Base-by-base conservation (phyloP, 495 filamentous ascomycete species). In the Mytilinidion resinicola region DNA sequence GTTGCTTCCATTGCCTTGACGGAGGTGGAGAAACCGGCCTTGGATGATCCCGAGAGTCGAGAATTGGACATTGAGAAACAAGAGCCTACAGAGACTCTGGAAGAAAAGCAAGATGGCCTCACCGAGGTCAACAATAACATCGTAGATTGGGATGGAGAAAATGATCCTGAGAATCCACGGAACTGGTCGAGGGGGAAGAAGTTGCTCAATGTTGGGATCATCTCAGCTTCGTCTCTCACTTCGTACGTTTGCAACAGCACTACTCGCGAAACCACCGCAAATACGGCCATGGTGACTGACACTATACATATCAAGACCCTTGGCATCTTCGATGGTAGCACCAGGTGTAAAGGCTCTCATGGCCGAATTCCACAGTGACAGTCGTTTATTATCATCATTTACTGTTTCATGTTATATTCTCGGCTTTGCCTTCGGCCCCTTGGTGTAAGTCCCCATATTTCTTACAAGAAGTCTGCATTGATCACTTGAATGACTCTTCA, bases 301-400 rank as follows among this genome's bases (percentile, higher is more conserved):
- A 12, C 1, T 42, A 21, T 41, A 53, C 7, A 42, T 56, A 33
- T 33, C 39, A 20, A 56, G 20, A 3, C 60, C 60, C 12, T 25
- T 65, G 10, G 62, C 39, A 12, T 56, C 59, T 6, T 36, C 46
- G 5, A 62, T 65, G 35, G 41, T 62, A 10, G 59, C 62, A 9
- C 62, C 59, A 1, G 62, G 52, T 33, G 56, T 47, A 4, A 15
- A 21, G 36, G 35, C 12, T 12, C 15, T 65, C 17, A 53, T 56
- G 52, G 34, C 43, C 9, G 60, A 59, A 1, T 65, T 65, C 39
- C 14, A 50, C 15, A 30, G 25, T 17, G 41, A 17, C 12, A 53
- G 43, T 44, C 3, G 17, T 4, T 41, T 41, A n/a, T 17, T 33
- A 33, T 38, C 53, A 15, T 43, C 53, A 21, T 41, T 57, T 19